Evolutionary conservation across 345 rosid genomes (phyloP), one percentile per base, ranked within the genome.

Genomic region (Aegle marmelos): DNA sequence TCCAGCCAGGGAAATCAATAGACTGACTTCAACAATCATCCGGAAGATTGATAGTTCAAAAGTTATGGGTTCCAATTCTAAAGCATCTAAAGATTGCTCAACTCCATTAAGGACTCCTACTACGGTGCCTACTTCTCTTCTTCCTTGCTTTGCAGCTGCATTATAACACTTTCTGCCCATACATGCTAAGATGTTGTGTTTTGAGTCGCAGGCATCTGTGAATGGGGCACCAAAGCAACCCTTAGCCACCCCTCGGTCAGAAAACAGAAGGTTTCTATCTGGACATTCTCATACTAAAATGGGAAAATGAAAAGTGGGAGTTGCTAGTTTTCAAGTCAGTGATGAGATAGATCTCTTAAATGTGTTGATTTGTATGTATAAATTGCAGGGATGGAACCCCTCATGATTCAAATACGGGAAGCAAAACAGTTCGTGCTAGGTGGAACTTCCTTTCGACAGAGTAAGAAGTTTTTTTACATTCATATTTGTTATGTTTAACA

Each of bases 381-480:
- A 81, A 85, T 73, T 81, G 79, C 91, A 95, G 95, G 85, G 85
- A 83, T 11, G 76, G 72, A 81, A 83, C 82, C 56, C 85, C 86
- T 11, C 77, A 61, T 72, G 85, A 84, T 78, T 79, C 89, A 6
- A 84, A 90, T 22, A 74, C 78, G 37, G 89, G 79, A 59, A 84
- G 76, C 82, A 93, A 87, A 88, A 75, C 97, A 48, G 80, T 78
- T 82, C 83, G 88, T 19, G 79, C 86, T 37, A 90, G 82, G 82
- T 93, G 97, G 97, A 78, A 81, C 53, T 91, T 90, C 78, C 89
- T 95, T 58, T 90, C 94, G 67, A 76, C 94, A 41, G 93, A 92
- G 98, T 95, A 90, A 90, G 89, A 45, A 79, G 48, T 77, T 61
- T 21, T 41, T 25, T 50, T 45, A 37, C 48, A 30, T 19, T 16